These are phyloP conservation scores for Dictyostelium purpureum DNA, from an alignment of 78 protist species.

Conservation along the genomic window DNA sequence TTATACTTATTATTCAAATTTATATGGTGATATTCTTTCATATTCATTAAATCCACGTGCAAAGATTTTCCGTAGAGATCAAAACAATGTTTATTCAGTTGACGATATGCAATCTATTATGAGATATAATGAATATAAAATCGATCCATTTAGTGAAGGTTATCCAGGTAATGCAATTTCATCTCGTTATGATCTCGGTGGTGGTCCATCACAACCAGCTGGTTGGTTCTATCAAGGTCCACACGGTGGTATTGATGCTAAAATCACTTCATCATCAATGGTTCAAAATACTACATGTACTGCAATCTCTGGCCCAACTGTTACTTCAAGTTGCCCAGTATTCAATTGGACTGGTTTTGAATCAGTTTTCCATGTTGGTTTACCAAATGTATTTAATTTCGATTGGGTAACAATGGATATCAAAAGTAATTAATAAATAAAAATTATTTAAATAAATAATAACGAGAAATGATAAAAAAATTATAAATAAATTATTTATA, in stretches of 20 bases:
- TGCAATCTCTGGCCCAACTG: conserved; percentile 34
- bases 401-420: conserved; percentile 25
- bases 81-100: conserved; percentile 20
- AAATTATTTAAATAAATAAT: background rate
- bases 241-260: conserved; percentile 61
- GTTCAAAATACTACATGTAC: background rate
- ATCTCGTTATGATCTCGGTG: conserved; percentile 83
- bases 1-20: conserved; percentile 15
- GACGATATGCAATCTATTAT: conserved; percentile 77
- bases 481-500: no score
- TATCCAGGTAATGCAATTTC: conserved; percentile 86
- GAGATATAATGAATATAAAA: conserved; percentile 81
- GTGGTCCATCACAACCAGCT: background rate
- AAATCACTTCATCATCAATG: background rate
- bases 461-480: no score
- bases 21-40: conserved; percentile 40
- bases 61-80: conserved; percentile 71
- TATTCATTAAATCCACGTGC: conserved; percentile 82
- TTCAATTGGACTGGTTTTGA: conserved; percentile 1
- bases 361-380: background rate
- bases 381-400: conserved; percentile 38
- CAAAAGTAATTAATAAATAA: background rate
- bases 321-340: conserved; percentile 29
- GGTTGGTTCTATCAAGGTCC: background rate
- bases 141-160: conserved; percentile 86